Evolutionary conservation across 208 protist species (phyloP), one percentile per base, ranked within the genome.

Genomic region (Trypanosoma cruzi): DNA sequence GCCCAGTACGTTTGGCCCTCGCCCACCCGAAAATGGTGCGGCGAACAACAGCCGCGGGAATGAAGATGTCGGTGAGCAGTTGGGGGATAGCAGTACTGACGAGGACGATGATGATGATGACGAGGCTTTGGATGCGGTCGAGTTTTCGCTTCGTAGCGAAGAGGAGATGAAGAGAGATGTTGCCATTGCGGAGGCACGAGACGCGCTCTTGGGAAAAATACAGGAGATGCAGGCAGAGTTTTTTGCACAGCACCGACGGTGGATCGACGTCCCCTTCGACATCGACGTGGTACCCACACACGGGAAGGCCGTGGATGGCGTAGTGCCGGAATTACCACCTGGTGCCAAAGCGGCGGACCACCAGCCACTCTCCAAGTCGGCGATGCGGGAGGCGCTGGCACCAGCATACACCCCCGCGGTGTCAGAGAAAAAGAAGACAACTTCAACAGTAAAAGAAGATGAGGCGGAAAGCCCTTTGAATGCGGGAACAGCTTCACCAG

Each of bases 221-320:
- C 92, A 97, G 64, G 64, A 50, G 36, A 72, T 97, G 67, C 92
- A 97, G 69, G 68, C 76, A 16, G 81, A 82, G 31, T 93, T 93
- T 74, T 97, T 81, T 71, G 75, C 71, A 6, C 57, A 86, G 68
- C 84, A 97, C 70, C 75, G 63, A 28, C 85, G 88, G 20, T 97
- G 92, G 89, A 82, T 95, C 18, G 92, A 97, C 10, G 88, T 92
- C 52, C 88, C 92, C 14, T 73, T 62, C 11, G 79, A 83, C 34
- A 32, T 93, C 14, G 82, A 89, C 22, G 58, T 63, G 20, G 37
- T 37, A 18, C 65, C 66, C 20, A 7, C 42, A 37, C n/a, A 11
- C 11, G 40, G 22, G 7, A 73, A 52, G 0, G 18, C 5, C 24
- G 22, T 11, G 34, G 48, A 37, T 4, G n/a, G 29, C 34, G 34